Evolutionary conservation across 352 stramenopile genomes (phyloP).

Genomic region (Blastocystis sp.): DNA sequence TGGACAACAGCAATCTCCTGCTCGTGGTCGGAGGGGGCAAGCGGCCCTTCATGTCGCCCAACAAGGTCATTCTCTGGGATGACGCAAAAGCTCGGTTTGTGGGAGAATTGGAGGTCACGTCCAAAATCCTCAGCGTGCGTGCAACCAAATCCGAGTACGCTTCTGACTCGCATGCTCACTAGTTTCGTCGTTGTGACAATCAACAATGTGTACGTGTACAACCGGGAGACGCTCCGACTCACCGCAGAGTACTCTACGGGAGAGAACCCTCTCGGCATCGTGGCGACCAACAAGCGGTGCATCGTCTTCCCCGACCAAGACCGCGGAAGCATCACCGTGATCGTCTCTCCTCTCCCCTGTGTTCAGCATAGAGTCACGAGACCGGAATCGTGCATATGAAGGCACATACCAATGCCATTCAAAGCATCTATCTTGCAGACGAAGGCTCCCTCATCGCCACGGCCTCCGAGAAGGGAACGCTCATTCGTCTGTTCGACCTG

Average conservation of each 20-base stretch:
- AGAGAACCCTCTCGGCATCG: conserved; percentile 4
- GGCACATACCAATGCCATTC: conserved; percentile 9
- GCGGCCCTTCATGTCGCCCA: conserved; percentile 20
- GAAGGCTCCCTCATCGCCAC: conserved; percentile 1
- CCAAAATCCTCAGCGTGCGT: neutral
- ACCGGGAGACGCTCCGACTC: neutral
- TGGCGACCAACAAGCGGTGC: neutral
- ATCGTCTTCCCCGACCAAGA: conserved; percentile 24
- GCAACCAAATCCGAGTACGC: neutral
- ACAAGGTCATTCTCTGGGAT: conserved; percentile 37
- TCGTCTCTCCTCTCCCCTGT: neutral
- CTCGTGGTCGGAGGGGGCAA: conserved; percentile 31
- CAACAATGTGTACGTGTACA: conserved; percentile 18
- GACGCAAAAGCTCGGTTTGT: conserved; percentile 32
- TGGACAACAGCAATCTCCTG: conserved; percentile 17
- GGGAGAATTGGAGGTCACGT: neutral
- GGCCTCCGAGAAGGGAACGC: conserved; percentile 8
- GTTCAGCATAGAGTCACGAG: neutral
- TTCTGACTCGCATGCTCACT: neutral
- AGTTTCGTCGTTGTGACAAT: conserved; percentile 44
- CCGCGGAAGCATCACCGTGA: neutral
- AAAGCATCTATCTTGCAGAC: neutral
- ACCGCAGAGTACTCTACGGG: conserved; percentile 5
- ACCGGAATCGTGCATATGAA: conserved; percentile 1
- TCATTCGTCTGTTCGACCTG: conserved; percentile 35